Evolutionary conservation across 1,284 basidiomycete species (phyloP), one percentile per base, ranked within the genome.

Genomic region (Agaricales sp.): DNA sequence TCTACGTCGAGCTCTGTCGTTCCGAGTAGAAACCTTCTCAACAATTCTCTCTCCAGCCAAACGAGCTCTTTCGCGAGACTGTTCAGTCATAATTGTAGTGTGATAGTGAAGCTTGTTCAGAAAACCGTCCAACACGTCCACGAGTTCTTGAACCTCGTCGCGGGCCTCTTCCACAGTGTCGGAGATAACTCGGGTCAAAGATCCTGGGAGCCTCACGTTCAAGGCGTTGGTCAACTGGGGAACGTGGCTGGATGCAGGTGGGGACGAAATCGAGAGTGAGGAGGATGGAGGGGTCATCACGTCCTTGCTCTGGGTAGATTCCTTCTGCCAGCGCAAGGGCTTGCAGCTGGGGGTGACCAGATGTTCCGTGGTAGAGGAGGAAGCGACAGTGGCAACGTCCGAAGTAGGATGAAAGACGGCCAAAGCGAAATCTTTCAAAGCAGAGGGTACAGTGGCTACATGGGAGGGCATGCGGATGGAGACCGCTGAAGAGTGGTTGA

Each of bases 71-170:
- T 65, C 67, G 58, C 68, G 69, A 13, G 75, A 77, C 43, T 77
- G 69, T 50, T 69, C 64, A 45, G 77, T 61, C 45, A 74, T 61
- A 18, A 56, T 56, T 24, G 67, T 61, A n/a, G 70, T 73, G 48
- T 78, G 73, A 12, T 59, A 59, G 4, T 68, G 63, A 49, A 87
- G 74, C 25, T 72, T 72, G 18, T 64, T 62, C 50, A 71, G 64
- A 35, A 87, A 69, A 1, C 73, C 77, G 54, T 86, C 82, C 20
- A 85, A 66, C 2, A 78, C 80, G 26, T 77, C 73, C 38, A 78
- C 58, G 25, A 82, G 66, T 56, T 83, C 82, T 47, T 73, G 67
- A 46, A 81, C 57, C 50, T 84, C 80, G 47, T 65, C 65, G 8
- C 67, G 66, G 19, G 76, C 60, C 22, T 63, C 63, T 14, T 70